Conservation (phyloP, 1,139 yeast species). For the Lodderomyces metapsilosis region DNA sequence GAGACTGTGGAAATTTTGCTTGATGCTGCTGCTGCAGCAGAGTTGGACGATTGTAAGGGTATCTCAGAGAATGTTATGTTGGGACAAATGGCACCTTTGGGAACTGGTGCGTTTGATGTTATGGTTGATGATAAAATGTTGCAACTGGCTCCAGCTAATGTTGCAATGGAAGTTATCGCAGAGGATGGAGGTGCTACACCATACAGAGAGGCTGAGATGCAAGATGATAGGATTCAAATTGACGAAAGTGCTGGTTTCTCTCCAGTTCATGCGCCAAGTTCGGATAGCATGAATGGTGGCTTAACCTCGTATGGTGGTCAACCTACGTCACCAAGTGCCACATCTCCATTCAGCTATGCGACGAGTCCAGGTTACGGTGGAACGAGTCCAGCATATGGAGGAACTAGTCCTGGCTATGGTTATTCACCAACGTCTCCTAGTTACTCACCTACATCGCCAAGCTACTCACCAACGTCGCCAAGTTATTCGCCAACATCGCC, state of each 20-base stretch:
- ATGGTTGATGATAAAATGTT: constrained; percentile 90
- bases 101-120: constrained; percentile 97
- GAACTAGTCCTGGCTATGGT: constrained; percentile 63
- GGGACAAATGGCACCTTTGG: constrained; percentile 98
- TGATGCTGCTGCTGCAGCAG: constrained; percentile 98
- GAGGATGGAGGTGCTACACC: constrained; percentile 94
- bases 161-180: constrained; percentile 36
- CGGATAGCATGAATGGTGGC: constrained; percentile 83
- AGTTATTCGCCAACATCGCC: constrained; percentile 57
- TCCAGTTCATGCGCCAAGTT: constrained; percentile 84
- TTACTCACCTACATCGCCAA: constrained; percentile 72
- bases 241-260: constrained; percentile 91
- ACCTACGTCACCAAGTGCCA: constrained; percentile 52
- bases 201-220: constrained; percentile 77
- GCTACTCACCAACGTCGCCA: constrained; percentile 70
- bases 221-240: constrained; percentile 70
- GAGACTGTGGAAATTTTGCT: constrained; percentile 96
- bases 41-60: constrained; percentile 96
- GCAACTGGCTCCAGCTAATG: constrained; percentile 60
- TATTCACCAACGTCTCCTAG: constrained; percentile 63
- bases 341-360: constrained; percentile 60
- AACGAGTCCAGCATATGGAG: constrained; percentile 58
- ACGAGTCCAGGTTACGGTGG: constrained; percentile 57
- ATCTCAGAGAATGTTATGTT: constrained; percentile 96
- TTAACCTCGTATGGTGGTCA: constrained; percentile 87